Evolutionary conservation across 1,284 basidiomycete genomes (phyloP), one percentile per base, ranked within the genome.

Genomic region (Trichosporon inkin): DNA sequence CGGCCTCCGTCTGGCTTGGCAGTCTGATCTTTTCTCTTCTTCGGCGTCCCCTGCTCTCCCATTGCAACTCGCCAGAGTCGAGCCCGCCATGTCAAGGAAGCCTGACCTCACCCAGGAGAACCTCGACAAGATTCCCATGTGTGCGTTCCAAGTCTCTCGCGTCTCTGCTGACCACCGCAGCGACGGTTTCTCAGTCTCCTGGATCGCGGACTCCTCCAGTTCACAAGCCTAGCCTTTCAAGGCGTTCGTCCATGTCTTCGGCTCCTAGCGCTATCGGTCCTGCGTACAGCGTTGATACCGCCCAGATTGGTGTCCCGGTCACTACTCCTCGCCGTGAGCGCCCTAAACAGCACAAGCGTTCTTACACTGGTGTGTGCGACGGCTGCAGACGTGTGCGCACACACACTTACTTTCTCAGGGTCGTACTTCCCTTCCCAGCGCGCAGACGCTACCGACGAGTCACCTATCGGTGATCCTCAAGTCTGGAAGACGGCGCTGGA

Each of bases 391-490:
- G 10, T 17, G 16, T 32, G 16, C 34, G n/a, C n/a, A 13, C 14
- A 10, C 44, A 2, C n/a, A 3, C 40, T 39, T 16, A 57, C 66
- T 65, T 44, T 20, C 39, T 16, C 60, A 72, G 75, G 75, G 16
- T 77, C 75, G 6, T 77, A 77, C 69, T 77, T 77, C 65, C 75
- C 75, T 10, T 51, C 71, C 38, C 68, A 71, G 70, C 84, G 84
- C 40, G 84, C 82, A 11, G 74, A 81, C 44, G 89, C 87, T 38
- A 86, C 89, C 69, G 88, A 90, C 71, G 87, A 87, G 74, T 92
- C 90, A 89, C 90, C 90, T 28, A 81, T 84, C 65, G 91, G 91
- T 38, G 88, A 93, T 40, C 89, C 92, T 73, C 79, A 82, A 61
- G 82, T 83, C 0, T 93, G 90, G 90, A 89, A 87, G 77, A 82